These are phyloP conservation scores for Hypoxylon sp. DNA, from an alignment of 2,329 filamentous ascomycete genomes.

Conservation along the genomic window DNA sequence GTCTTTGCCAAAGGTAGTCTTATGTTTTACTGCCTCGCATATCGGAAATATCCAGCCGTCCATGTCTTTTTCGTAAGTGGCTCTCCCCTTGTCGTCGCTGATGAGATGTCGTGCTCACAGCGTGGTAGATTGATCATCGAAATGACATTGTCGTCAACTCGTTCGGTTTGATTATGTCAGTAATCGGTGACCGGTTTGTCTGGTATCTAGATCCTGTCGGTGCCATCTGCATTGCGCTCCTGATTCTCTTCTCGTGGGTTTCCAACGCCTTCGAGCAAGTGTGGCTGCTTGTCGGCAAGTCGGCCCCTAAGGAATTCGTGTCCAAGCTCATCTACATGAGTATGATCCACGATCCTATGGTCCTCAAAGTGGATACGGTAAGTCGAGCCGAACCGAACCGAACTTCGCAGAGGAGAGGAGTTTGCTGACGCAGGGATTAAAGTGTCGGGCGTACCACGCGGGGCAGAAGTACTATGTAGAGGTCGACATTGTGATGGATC, in stretches of 20 bases:
- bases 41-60: slow-evolving; percentile 62
- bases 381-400: slow-evolving; percentile 21
- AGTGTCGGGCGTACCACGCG: slow-evolving; percentile 67
- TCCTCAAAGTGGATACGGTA: slow-evolving; percentile 66
- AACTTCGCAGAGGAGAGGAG: neutral
- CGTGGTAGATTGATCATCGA: slow-evolving; percentile 59
- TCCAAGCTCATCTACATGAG: slow-evolving; percentile 65
- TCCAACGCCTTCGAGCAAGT: slow-evolving; percentile 69
- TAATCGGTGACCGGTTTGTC: slow-evolving; percentile 59
- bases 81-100: neutral
- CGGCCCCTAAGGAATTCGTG: slow-evolving; percentile 65
- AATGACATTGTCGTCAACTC: slow-evolving; percentile 65
- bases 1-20: slow-evolving; percentile 61
- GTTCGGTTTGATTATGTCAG: slow-evolving; percentile 64
- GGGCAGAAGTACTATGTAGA: slow-evolving; percentile 70
- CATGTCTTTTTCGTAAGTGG: slow-evolving; percentile 61
- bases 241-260: slow-evolving; percentile 69
- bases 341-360: slow-evolving; percentile 62
- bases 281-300: slow-evolving; percentile 67
- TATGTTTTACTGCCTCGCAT: slow-evolving; percentile 63
- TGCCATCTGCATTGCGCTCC: slow-evolving; percentile 66
- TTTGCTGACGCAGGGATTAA: slow-evolving; percentile 7
- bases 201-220: slow-evolving; percentile 71
- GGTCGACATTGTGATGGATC: slow-evolving; percentile 68
- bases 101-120: slow-evolving; percentile 17